Evolutionary conservation across 2,329 filamentous ascomycete genomes (phyloP).

Genomic region (Cucurbitaria berberidis): DNA sequence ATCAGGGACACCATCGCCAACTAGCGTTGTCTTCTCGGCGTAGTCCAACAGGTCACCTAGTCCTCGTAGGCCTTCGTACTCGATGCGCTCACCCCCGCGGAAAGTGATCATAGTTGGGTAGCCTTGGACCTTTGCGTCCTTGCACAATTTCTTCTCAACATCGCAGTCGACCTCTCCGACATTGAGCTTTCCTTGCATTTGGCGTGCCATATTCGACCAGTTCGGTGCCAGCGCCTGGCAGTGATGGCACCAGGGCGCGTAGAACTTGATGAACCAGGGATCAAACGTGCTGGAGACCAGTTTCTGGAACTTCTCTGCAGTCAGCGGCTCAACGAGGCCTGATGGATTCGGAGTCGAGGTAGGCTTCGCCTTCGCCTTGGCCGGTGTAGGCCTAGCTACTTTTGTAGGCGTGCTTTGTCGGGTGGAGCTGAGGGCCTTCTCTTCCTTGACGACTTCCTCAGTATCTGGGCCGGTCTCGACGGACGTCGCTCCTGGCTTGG

Average conservation of each 20-base stretch:
- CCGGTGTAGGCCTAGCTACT: constrained; percentile 31
- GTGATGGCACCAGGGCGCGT: constrained; percentile 95
- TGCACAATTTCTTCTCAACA: constrained; percentile 83
- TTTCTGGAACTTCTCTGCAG: constrained; percentile 83
- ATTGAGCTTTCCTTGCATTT: constrained; percentile 88
- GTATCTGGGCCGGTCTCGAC: constrained; percentile 52
- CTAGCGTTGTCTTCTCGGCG: constrained; percentile 82
- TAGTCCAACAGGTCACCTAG: constrained; percentile 89
- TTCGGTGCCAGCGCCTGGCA: constrained; percentile 91
- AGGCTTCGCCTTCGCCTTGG: constrained; percentile 23
- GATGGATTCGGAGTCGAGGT: constrained; percentile 67
- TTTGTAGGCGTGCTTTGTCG: constrained; percentile 33
- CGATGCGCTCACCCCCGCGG: constrained; percentile 86
- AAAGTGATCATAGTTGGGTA: constrained; percentile 95
- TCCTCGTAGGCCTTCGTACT: constrained; percentile 90
- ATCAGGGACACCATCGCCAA: constrained; percentile 77
- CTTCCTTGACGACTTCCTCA: constrained; percentile 43
- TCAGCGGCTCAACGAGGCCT: constrained; percentile 77
- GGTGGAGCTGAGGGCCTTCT: constrained; percentile 15
- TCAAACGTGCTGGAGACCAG: constrained; percentile 86
- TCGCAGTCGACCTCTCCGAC: constrained; percentile 98
- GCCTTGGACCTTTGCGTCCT: constrained; percentile 78
- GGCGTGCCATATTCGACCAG: constrained; percentile 87
- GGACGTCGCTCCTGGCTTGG: constrained; percentile 68
- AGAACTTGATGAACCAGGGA: constrained; percentile 99